These are phyloP conservation scores for Zygosaccharomyces siamensis DNA, from an alignment of 805 yeast genomes.

Conservation along the genomic window DNA sequence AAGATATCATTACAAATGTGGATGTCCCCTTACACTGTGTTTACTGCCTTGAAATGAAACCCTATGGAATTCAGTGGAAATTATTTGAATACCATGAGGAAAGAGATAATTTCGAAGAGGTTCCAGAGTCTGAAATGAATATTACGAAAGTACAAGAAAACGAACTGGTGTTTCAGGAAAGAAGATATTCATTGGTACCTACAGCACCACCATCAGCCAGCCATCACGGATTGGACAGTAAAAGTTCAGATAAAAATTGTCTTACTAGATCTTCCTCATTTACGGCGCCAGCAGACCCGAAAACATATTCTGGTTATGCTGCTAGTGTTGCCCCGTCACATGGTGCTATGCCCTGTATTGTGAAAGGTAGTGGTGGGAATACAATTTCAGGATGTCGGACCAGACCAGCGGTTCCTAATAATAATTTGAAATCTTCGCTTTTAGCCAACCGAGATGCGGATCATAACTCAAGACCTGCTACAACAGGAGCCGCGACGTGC, in stretches of 20 bases:
- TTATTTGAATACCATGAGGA: slow-evolving; percentile 81
- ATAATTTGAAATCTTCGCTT: slow-evolving; percentile 11
- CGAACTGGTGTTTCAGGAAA: slow-evolving; percentile 62
- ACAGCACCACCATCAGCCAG: slow-evolving; percentile 52
- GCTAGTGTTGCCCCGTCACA: neutral
- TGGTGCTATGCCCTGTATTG: neutral
- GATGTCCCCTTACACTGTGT: slow-evolving; percentile 92
- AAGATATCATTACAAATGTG: slow-evolving; percentile 77
- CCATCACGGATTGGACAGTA: slow-evolving; percentile 16
- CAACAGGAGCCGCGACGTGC: slow-evolving; percentile 1
- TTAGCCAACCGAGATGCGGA: slow-evolving; percentile 7
- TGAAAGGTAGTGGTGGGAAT: slow-evolving; percentile 17
- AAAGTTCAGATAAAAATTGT: slow-evolving; percentile 12
- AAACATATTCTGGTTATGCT: neutral
- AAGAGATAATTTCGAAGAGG: slow-evolving; percentile 70
- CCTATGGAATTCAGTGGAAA: slow-evolving; percentile 93
- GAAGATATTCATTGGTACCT: slow-evolving; percentile 70
- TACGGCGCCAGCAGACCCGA: slow-evolving; percentile 1
- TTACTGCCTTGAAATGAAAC: slow-evolving; percentile 85
- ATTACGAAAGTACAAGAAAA: slow-evolving; percentile 58
- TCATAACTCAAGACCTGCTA: slow-evolving; percentile 7
- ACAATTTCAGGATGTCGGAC: slow-evolving; percentile 14
- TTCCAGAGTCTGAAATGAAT: slow-evolving; percentile 41
- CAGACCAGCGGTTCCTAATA: slow-evolving; percentile 8
- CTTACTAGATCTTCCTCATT: slow-evolving; percentile 10